Base-by-base conservation (phyloP, 331 rosid species). In the Acacia concinna region DNA sequence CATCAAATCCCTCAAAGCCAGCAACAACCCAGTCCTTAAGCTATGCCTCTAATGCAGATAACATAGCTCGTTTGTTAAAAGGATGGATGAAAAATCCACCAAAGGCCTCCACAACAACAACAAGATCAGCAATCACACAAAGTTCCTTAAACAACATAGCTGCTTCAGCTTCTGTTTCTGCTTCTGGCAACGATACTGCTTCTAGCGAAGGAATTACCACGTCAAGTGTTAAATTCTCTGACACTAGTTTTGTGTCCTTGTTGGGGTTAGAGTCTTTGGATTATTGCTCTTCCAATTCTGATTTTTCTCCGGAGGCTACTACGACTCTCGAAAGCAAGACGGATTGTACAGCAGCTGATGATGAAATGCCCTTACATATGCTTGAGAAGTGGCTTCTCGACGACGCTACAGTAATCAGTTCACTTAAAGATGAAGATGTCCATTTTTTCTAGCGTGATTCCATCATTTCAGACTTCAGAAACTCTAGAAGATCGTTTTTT, bases 321-420 rank as follows among this genome's bases (percentile, higher is more conserved):
- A 17, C 41, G 9, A 38, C 83, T 64, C 72, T 83, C 4, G 92
- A 90, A 49, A 85, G 85, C 68, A 87, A 86, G 85, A 85, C 78
- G 0, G 80, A 80, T 32, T 32, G 5, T 68, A 40, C 62, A 15
- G 75, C 71, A 49, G 37, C 32, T 2, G 78, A 13, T 46, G 52
- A 46, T 13, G 52, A 83, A n/a, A 73, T 86, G 81, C 97, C 92
- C 1, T 79, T 93, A 20, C 83, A 65, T 83, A 17, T 86, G 82
- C 90, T 94, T 28, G 98, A 94, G 83, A 81, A 94, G 52, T 94
- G 98, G 97, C 85, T 94, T 52, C 81, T 92, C 14, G 98, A 92
- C 75, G 98, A 91, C 70, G 74, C 84, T 35, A 85, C n/a, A 31
- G 44, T 38, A 25, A 54, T 57, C 21, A 49, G 41, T 27, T 73